Percentiles rank a stretch among this genome's conserved stretches.
Evolutionary conservation across 2,329 filamentous ascomycete genomes (phyloP).

Genomic region (Aspergillus brunneoviolaceus): DNA sequence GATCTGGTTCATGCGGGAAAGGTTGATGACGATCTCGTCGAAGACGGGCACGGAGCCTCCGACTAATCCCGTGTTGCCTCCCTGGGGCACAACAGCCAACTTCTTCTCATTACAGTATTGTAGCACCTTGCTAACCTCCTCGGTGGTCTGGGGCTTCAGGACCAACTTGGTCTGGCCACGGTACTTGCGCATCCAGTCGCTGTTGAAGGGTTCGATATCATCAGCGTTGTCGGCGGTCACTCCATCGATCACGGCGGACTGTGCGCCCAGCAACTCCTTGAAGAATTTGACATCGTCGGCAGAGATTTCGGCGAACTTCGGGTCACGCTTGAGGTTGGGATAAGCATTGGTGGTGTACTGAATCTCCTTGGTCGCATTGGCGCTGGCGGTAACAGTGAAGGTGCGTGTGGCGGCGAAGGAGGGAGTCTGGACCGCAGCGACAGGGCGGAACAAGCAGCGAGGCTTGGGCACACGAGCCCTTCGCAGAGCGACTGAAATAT

Average conservation of each 20-base stretch:
- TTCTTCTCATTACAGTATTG: slow-evolving; percentile 93
- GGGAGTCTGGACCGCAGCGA: slow-evolving; percentile 19
- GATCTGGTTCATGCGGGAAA: slow-evolving; percentile 86
- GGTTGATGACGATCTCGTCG: slow-evolving; percentile 94
- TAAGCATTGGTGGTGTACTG: slow-evolving; percentile 81
- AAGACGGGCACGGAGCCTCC: slow-evolving; percentile 96
- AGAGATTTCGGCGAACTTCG: slow-evolving; percentile 68
- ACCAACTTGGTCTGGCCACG: slow-evolving; percentile 85
- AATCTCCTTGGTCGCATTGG: slow-evolving; percentile 41
- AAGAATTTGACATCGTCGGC: slow-evolving; percentile 80
- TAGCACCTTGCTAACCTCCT: slow-evolving; percentile 86
- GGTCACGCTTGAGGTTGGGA: slow-evolving; percentile 76
- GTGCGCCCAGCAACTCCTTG: slow-evolving; percentile 72
- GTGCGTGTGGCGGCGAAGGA: slow-evolving; percentile 22
- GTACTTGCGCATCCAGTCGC: slow-evolving; percentile 99
- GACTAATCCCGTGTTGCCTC: slow-evolving; percentile 93
- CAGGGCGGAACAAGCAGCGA: slow-evolving; percentile 24
- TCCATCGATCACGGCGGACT: slow-evolving; percentile 80
- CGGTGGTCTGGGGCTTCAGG: slow-evolving; percentile 77
- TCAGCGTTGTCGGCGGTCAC: slow-evolving; percentile 70
- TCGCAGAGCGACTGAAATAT: slow-evolving; percentile 33
- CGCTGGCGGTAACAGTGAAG: slow-evolving; percentile 32
- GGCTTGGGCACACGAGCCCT: slow-evolving; percentile 34
- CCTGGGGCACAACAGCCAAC: slow-evolving; percentile 93
- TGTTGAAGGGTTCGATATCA: slow-evolving; percentile 89